Conservation (phyloP, 345 rosid genomes). For the Fremontodendron californicum region DNA sequence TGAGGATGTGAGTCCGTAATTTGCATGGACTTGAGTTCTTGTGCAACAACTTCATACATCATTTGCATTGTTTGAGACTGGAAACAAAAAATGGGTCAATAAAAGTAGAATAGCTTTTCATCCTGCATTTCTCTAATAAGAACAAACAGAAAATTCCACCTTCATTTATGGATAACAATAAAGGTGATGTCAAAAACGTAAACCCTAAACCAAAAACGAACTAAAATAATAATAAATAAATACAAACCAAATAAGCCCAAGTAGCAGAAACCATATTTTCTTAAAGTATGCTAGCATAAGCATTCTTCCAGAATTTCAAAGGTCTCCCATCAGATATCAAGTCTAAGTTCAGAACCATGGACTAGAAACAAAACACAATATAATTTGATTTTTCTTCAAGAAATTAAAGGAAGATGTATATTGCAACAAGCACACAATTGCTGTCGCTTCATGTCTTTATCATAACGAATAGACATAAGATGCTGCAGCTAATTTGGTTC, state of each 20-base stretch:
- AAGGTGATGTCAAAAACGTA: background rate
- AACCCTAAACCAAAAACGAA: background rate
- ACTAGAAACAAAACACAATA: background rate
- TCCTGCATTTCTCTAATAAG: background rate
- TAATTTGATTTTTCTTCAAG: background rate
- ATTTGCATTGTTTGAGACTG: slow-evolving; percentile 20
- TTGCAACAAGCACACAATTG: background rate
- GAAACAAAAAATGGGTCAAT: background rate
- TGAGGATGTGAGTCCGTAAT: slow-evolving; percentile 53
- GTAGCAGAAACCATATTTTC: background rate
- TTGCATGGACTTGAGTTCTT: slow-evolving; percentile 47
- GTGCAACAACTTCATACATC: slow-evolving; percentile 72
- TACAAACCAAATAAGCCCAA: background rate
- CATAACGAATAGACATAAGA: background rate
- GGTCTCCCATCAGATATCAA: background rate
- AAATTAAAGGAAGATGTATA: background rate
- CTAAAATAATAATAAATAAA: background rate
- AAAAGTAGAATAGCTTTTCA: background rate
- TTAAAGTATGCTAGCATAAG: background rate
- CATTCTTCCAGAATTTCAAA: background rate
- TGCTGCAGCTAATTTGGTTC: background rate
- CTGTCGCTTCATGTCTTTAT: background rate
- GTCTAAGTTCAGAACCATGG: background rate
- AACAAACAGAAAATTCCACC: background rate
- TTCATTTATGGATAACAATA: background rate